Evolutionary conservation across 495 filamentous ascomycete genomes (phyloP).

Genomic region (Daldinia grandis): DNA sequence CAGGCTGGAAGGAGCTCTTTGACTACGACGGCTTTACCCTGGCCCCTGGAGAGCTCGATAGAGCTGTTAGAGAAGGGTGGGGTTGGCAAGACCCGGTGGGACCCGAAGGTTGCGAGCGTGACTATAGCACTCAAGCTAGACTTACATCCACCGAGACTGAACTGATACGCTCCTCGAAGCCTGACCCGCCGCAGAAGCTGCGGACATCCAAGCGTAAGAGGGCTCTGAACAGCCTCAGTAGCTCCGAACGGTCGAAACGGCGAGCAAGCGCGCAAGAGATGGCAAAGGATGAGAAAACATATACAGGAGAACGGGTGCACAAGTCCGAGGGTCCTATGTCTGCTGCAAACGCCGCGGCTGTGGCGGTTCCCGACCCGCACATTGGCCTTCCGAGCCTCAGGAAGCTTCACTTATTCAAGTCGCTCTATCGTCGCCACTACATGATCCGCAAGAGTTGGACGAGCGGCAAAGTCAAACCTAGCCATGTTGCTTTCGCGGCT

Average conservation of each 20-base stretch:
- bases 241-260: slow-evolving; percentile 63
- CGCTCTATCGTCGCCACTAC: slow-evolving; percentile 90
- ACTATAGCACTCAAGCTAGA: slow-evolving; percentile 67
- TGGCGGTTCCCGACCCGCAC: slow-evolving; percentile 81
- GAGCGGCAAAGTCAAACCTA: slow-evolving; percentile 81
- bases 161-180: slow-evolving; percentile 50
- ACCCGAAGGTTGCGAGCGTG: slow-evolving; percentile 76
- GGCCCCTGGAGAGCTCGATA: slow-evolving; percentile 82
- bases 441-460: slow-evolving; percentile 93
- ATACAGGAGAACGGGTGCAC: slow-evolving; percentile 47
- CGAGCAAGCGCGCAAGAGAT: slow-evolving; percentile 56
- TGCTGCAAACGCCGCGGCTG: slow-evolving; percentile 80
- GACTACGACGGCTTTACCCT: slow-evolving; percentile 82
- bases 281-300: slow-evolving; percentile 48
- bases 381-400: slow-evolving; percentile 80
- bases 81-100: slow-evolving; percentile 94
- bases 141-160: slow-evolving; percentile 60
- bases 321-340: slow-evolving; percentile 83
- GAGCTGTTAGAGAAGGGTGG: slow-evolving; percentile 93
- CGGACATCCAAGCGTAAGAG: slow-evolving; percentile 57
- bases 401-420: slow-evolving; percentile 92
- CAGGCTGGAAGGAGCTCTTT: slow-evolving; percentile 92
- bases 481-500: slow-evolving; percentile 93
- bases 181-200: slow-evolving; percentile 47
- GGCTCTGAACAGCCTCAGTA: slow-evolving; percentile 42